phyloP scores from a whole-genome alignment of 768 basidiomycete species.

The Hypsizygus marmoreus region DNA sequence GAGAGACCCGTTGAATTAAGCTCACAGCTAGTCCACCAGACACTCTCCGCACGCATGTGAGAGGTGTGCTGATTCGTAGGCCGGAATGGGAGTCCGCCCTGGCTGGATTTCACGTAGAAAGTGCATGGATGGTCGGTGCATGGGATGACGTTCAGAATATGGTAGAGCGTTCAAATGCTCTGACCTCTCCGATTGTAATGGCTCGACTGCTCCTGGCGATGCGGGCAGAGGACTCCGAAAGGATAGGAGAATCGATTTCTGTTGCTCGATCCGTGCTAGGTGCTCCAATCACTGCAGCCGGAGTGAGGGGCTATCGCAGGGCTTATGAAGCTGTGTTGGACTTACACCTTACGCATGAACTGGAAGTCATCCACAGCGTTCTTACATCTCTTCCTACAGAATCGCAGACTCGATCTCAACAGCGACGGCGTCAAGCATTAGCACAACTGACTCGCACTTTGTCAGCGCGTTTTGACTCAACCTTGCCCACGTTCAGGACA shows the following conservation, averaged over 20 bases:
- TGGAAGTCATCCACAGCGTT: constrained; percentile 64
- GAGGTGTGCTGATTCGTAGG: constrained; percentile 82
- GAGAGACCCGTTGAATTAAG: neutral
- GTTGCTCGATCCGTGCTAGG: constrained; percentile 77
- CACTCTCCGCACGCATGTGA: constrained; percentile 91
- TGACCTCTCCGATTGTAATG: constrained; percentile 67
- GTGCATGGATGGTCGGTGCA: constrained; percentile 94
- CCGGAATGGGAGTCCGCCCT: constrained; percentile 81
- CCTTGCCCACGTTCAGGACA: constrained; percentile 84
- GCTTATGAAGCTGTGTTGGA: constrained; percentile 86
- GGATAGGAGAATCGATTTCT: constrained; percentile 52
- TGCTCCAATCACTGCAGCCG: constrained; percentile 78
- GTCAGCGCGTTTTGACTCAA: constrained; percentile 66
- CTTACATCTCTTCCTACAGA: constrained; percentile 39
- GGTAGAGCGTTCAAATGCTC: constrained; percentile 48
- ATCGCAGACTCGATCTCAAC: constrained; percentile 37
- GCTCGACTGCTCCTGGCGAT: constrained; percentile 83
- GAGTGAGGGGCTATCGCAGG: constrained; percentile 77
- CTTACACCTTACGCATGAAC: constrained; percentile 84
- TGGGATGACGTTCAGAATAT: constrained; percentile 81
- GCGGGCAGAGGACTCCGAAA: constrained; percentile 50
- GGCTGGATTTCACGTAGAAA: constrained; percentile 86
- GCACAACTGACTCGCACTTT: constrained; percentile 52
- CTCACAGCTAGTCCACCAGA: constrained; percentile 50
- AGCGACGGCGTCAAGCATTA: constrained; percentile 37